Evolutionary conservation across 2,329 filamentous ascomycete species (phyloP).

Genomic region (Hymenoscyphus linearis): DNA sequence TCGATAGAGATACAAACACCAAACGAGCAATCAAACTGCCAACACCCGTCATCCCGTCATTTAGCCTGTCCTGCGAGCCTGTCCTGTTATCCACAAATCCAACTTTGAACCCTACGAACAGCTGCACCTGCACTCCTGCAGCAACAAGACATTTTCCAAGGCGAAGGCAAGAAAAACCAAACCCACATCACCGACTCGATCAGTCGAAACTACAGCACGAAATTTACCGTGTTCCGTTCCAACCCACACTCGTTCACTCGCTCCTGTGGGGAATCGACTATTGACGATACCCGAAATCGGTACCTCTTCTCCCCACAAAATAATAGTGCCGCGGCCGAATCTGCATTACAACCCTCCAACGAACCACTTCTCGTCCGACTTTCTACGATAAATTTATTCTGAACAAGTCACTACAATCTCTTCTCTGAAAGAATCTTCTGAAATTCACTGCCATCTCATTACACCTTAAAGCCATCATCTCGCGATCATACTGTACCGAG

Average conservation of each 20-base stretch:
- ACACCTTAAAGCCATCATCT: neutral
- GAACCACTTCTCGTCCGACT: neutral
- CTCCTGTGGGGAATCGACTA: neutral
- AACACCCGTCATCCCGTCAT: slow-evolving; percentile 1
- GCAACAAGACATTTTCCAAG: neutral
- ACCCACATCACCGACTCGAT: neutral
- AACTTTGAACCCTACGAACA: neutral
- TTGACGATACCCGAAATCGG: slow-evolving; percentile 1
- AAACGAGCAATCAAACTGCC: neutral
- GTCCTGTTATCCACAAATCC: neutral
- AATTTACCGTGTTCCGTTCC: neutral
- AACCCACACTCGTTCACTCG: neutral
- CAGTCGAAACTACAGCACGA: too few species aligned
- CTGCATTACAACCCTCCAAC: neutral
- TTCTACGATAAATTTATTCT: neutral
- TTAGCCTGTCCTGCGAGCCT: too few species aligned
- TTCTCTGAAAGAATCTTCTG: neutral
- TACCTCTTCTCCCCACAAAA: neutral
- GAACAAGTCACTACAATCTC: neutral
- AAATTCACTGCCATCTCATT: neutral
- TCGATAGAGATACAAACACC: neutral
- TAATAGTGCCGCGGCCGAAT: slow-evolving; percentile 1
- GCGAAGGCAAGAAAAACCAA: neutral
- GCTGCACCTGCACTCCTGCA: neutral
- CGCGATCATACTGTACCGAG: neutral